Evolutionary conservation across 2,329 filamentous ascomycete species (phyloP).

Genomic region (Rhynchosporium agropyri): DNA sequence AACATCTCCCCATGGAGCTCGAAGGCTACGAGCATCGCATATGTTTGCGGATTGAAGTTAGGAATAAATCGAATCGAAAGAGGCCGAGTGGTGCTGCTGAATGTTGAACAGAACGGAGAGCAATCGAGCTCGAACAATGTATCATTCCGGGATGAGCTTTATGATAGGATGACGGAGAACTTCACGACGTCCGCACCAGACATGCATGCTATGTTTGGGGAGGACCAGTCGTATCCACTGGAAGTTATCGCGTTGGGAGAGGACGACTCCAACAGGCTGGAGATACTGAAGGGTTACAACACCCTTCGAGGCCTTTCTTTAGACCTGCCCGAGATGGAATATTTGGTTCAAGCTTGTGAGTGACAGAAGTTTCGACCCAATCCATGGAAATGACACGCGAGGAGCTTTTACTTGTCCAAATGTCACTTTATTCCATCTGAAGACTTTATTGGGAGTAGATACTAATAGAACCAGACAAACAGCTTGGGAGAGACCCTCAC

Average conservation of each 20-base stretch:
- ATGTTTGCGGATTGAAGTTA: slow-evolving; percentile 80
- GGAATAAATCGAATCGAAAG: slow-evolving; percentile 80
- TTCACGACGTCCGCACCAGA: slow-evolving; percentile 69
- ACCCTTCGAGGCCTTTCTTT: slow-evolving; percentile 80
- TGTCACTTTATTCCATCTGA: background rate
- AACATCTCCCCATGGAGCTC: slow-evolving; percentile 97
- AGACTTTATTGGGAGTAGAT: background rate
- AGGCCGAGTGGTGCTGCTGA: slow-evolving; percentile 75
- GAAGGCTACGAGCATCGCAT: slow-evolving; percentile 89
- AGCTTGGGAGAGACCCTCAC: slow-evolving; percentile 60
- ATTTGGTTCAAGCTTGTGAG: slow-evolving; percentile 76
- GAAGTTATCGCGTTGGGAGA: slow-evolving; percentile 76
- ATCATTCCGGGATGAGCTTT: slow-evolving; percentile 69
- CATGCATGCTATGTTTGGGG: slow-evolving; percentile 76
- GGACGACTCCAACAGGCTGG: slow-evolving; percentile 64
- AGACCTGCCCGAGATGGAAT: slow-evolving; percentile 87
- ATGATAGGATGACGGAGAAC: slow-evolving; percentile 95
- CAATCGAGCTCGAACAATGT: slow-evolving; percentile 44
- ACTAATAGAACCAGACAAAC: slow-evolving; percentile 49
- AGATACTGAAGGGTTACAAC: slow-evolving; percentile 81
- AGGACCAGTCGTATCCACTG: slow-evolving; percentile 63
- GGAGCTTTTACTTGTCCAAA: too few relatives aligned
- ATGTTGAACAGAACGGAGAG: slow-evolving; percentile 56
- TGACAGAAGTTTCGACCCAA: background rate
- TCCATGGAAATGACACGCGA: background rate